Evolutionary conservation across 148 eudicot genomes (phyloP), one percentile per base, ranked within the genome.

Genomic region (Diospyros kaki): DNA sequence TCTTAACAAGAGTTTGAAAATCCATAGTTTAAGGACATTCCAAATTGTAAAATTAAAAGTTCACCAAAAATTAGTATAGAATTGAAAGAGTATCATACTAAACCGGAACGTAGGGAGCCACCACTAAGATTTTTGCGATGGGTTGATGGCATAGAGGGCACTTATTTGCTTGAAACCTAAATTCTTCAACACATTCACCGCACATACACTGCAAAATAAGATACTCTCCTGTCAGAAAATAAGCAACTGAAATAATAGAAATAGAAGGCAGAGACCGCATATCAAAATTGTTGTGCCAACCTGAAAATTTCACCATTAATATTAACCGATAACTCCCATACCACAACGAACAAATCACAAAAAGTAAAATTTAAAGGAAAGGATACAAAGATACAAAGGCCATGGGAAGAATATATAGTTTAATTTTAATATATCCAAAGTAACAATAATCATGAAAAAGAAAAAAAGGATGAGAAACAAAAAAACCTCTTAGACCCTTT

Each of bases 61-160:
- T 68, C 71, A 39, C 10, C 48, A 28, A n/a, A 39, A 10, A 38
- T 50, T 50, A 68, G 60, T 40, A 39, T n/a, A n/a, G n/a, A n/a
- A n/a, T n/a, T n/a, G n/a, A n/a, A n/a, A n/a, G n/a, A n/a, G n/a
- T n/a, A n/a, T n/a, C n/a, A n/a, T n/a, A n/a, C n/a, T n/a, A n/a
- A n/a, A n/a, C n/a, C n/a, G n/a, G n/a, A n/a, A n/a, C n/a, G n/a
- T n/a, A n/a, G n/a, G n/a, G n/a, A n/a, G n/a, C n/a, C n/a, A n/a
- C n/a, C n/a, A n/a, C n/a, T n/a, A n/a, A n/a, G n/a, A n/a, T n/a
- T n/a, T n/a, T n/a, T n/a, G n/a, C n/a, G n/a, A 87, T 77, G 7
- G 86, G 79, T 66, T 87, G 82, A 53, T 88, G 88, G 75, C 90
- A 87, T 62, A 87, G 85, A 0, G 90, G 90, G 69, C 90, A 87